These are phyloP conservation scores for Glutinoglossum americanum DNA, from an alignment of 495 filamentous ascomycete genomes.

Conservation along the genomic window DNA sequence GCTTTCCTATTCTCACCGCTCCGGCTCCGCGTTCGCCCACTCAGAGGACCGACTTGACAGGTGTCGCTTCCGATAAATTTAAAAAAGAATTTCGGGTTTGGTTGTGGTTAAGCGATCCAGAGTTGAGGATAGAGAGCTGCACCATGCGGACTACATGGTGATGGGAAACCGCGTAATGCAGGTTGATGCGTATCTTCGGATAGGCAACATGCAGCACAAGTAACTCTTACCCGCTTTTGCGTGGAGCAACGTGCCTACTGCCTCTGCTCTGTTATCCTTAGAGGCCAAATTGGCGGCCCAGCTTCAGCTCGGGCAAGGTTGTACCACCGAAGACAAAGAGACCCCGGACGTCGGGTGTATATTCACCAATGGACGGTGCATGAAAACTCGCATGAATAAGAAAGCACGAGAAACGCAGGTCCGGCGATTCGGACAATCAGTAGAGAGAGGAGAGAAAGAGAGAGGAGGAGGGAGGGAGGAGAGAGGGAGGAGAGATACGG, in stretches of 20 bases:
- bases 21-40: too few relatives aligned
- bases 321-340: too few relatives aligned
- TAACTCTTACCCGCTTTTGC: background rate
- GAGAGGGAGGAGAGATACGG: background rate
- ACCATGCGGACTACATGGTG: conserved; percentile 10
- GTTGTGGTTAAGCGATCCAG: background rate
- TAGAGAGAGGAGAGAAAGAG: background rate
- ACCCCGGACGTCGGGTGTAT: background rate
- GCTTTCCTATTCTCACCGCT: too few relatives aligned
- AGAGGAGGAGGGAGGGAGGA: background rate
- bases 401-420: background rate
- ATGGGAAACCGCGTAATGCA: background rate
- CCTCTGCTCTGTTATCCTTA: too few relatives aligned
- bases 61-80: too few relatives aligned
- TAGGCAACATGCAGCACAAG: background rate
- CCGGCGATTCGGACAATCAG: too few relatives aligned
- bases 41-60: too few relatives aligned
- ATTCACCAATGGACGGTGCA: background rate
- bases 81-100: background rate
- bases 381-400: background rate
- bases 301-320: too few relatives aligned
- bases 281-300: too few relatives aligned
- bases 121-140: conserved; percentile 9
- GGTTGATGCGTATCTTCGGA: background rate
- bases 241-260: background rate